Percentiles rank a stretch among this genome's conserved stretches.
phyloP scores from a whole-genome alignment of 139 green algal genomes.

The Picochlorum sp. region DNA sequence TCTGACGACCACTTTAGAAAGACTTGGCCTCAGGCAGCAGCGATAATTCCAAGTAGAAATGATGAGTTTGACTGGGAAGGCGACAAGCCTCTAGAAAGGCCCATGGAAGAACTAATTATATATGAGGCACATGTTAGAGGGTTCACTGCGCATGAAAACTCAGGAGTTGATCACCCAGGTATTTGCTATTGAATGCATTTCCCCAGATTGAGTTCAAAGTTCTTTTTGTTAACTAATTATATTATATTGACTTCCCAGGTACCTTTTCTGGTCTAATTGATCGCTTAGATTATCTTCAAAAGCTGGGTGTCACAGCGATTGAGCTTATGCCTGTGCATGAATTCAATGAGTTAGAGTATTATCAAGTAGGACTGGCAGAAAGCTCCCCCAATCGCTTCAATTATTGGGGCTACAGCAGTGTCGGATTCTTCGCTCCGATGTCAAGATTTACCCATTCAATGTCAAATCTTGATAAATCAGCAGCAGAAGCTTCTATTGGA shows the following conservation, averaged over 20 bases:
- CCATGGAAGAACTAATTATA: constrained; percentile 83
- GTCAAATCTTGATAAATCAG: not conserved
- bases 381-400: constrained; percentile 56
- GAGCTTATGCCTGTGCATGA: constrained; percentile 94
- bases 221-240: not conserved
- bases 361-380: constrained; percentile 26
- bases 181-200: too few relatives aligned
- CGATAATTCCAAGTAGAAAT: constrained; percentile 23
- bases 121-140: constrained; percentile 96
- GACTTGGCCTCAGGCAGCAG: constrained; percentile 77
- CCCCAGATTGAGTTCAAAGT: constrained; percentile 7
- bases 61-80: constrained; percentile 79
- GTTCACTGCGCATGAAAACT: constrained; percentile 74
- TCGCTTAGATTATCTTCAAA: constrained; percentile 82
- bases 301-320: constrained; percentile 85
- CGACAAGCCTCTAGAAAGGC: constrained; percentile 56
- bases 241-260: constrained; percentile 39
- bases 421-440: constrained; percentile 94
- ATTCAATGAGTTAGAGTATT: constrained; percentile 99
- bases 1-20: constrained; percentile 41
- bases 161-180: constrained; percentile 32
- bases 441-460: constrained; percentile 41
- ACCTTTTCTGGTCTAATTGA: constrained; percentile 82
- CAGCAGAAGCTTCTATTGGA: constrained; percentile 23
- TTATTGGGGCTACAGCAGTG: constrained; percentile 97